These are phyloP conservation scores for Cyphellophora attinorum DNA, from an alignment of 2,329 filamentous ascomycete genomes.

Conservation along the genomic window DNA sequence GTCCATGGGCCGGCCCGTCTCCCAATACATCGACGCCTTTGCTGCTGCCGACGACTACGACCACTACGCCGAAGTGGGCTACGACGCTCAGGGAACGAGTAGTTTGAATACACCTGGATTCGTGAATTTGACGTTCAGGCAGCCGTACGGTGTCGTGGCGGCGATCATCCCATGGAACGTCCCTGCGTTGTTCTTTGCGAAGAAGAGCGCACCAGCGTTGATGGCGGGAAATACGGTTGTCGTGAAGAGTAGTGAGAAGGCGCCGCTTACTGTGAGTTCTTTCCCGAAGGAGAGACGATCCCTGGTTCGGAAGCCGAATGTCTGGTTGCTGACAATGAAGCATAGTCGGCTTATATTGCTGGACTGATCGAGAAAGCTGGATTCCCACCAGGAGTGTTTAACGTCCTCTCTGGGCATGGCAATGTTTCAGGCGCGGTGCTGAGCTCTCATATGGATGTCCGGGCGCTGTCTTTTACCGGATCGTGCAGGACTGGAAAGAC, in stretches of 20 bases:
- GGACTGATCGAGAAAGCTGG: slow-evolving; percentile 61
- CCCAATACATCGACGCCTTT: slow-evolving; percentile 8
- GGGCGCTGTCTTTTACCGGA: slow-evolving; percentile 72
- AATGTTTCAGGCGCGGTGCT: slow-evolving; percentile 59
- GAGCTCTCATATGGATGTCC: slow-evolving; percentile 56
- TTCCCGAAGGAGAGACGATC: slow-evolving; percentile 50
- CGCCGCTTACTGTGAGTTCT: slow-evolving; percentile 35
- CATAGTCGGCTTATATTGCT: slow-evolving; percentile 40
- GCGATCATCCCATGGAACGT: slow-evolving; percentile 53
- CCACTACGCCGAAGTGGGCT: slow-evolving; percentile 13
- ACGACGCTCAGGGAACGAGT: slow-evolving; percentile 16
- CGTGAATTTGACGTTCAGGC: slow-evolving; percentile 14
- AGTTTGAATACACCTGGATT: slow-evolving; percentile 14
- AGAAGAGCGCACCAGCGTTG: slow-evolving; percentile 30
- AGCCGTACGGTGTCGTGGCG: slow-evolving; percentile 22
- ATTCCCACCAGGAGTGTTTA: slow-evolving; percentile 68
- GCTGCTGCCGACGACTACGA: slow-evolving; percentile 9
- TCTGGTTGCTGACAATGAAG: slow-evolving; percentile 28
- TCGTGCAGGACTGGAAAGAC: slow-evolving; percentile 61
- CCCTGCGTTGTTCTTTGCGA: slow-evolving; percentile 35
- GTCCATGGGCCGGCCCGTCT: slow-evolving; percentile 25
- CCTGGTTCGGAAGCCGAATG: slow-evolving; percentile 4
- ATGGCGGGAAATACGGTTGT: slow-evolving; percentile 25
- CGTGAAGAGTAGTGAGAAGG: slow-evolving; percentile 20
- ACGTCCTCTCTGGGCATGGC: slow-evolving; percentile 64